These are phyloP conservation scores for Epichloe uncinata DNA, from an alignment of 2,329 filamentous ascomycete species.

Conservation along the genomic window DNA sequence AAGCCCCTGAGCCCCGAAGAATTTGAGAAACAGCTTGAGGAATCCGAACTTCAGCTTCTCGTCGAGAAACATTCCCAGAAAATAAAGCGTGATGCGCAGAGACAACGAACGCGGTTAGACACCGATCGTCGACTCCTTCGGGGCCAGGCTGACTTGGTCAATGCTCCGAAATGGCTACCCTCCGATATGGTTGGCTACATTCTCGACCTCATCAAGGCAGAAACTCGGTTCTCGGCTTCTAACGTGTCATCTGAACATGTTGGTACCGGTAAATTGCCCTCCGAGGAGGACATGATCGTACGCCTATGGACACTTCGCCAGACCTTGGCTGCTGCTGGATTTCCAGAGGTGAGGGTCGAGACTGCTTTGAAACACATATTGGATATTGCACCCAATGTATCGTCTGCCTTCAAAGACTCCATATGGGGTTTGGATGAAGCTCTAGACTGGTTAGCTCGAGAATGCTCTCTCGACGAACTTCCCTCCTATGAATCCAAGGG, in stretches of 20 bases:
- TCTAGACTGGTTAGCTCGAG: slow-evolving; percentile 78
- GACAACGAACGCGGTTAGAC: slow-evolving; percentile 65
- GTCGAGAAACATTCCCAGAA: slow-evolving; percentile 76
- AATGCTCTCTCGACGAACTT: slow-evolving; percentile 55
- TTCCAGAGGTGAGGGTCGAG: slow-evolving; percentile 49
- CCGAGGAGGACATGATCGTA: slow-evolving; percentile 64
- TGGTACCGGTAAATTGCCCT: slow-evolving; percentile 38
- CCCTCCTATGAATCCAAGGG: slow-evolving; percentile 49
- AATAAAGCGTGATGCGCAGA: slow-evolving; percentile 62
- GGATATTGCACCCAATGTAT: slow-evolving; percentile 50
- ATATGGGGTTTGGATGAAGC: slow-evolving; percentile 82
- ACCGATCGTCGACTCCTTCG: slow-evolving; percentile 77
- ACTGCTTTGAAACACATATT: slow-evolving; percentile 53
- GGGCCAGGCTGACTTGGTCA: slow-evolving; percentile 60
- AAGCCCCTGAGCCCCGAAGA: slow-evolving; percentile 66
- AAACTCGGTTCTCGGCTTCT: slow-evolving; percentile 44
- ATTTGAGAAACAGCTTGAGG: slow-evolving; percentile 77
- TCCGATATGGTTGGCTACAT: slow-evolving; percentile 67
- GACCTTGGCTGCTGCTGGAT: slow-evolving; percentile 54
- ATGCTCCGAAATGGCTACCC: slow-evolving; percentile 66
- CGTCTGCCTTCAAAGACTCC: slow-evolving; percentile 43
- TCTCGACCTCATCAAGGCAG: slow-evolving; percentile 56
- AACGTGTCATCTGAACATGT: slow-evolving; percentile 32
- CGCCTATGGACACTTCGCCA: slow-evolving; percentile 77
- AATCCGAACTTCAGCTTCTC: slow-evolving; percentile 76